Evolutionary conservation across 495 filamentous ascomycete genomes (phyloP).

Genomic region (Penicillium angulare): DNA sequence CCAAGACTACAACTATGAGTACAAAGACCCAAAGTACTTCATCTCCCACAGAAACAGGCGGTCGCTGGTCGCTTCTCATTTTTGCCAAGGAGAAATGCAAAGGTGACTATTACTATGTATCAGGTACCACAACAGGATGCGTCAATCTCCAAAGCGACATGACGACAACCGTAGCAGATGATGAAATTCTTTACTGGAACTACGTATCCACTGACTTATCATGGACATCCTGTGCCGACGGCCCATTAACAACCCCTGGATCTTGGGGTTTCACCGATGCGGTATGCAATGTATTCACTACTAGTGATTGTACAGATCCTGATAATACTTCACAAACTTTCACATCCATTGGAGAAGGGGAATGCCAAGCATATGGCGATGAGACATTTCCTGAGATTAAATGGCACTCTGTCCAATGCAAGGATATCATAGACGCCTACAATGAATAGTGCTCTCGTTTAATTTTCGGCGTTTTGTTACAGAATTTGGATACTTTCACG

Average conservation of each 20-base stretch:
- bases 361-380: background rate
- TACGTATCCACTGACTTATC: background rate
- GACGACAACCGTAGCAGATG: background rate
- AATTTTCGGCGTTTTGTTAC: too few species aligned
- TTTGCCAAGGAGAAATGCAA: background rate
- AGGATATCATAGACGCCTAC: background rate
- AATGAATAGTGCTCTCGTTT: too few species aligned
- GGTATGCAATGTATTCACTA: background rate
- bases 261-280: background rate
- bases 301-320: background rate
- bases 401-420: background rate
- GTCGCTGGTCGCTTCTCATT: background rate
- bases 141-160: background rate
- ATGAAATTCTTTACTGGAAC: background rate
- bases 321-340: background rate
- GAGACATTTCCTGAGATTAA: background rate
- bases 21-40: too few species aligned
- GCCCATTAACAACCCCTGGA: background rate
- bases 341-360: background rate
- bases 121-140: background rate
- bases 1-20: background rate
- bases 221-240: background rate
- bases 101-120: background rate
- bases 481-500: too few species aligned
- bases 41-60: background rate